Conservation (phyloP, 805 yeast species). For the Kluyveromyces wickerhamii region DNA sequence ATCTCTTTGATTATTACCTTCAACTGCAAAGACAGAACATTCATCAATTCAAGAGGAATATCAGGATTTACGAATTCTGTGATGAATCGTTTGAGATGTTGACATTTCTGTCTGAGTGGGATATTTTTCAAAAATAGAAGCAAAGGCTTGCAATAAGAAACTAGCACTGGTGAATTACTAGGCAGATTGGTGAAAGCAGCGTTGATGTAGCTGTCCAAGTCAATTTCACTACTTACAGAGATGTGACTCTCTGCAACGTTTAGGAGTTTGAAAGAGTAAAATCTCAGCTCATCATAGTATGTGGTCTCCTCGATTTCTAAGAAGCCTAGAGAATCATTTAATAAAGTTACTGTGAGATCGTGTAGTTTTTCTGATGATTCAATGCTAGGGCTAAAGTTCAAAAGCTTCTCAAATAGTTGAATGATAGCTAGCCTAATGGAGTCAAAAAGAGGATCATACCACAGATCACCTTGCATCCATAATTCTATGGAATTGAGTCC, state of each 20-base stretch:
- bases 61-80: slow-evolving; percentile 21
- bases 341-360: slow-evolving; percentile 38
- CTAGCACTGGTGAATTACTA: slow-evolving; percentile 6
- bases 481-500: slow-evolving; percentile 41
- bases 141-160: slow-evolving; percentile 8
- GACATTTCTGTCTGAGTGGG: slow-evolving; percentile 27
- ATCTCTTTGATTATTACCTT: slow-evolving; percentile 33
- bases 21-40: slow-evolving; percentile 37
- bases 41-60: slow-evolving; percentile 32
- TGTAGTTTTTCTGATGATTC: slow-evolving; percentile 34
- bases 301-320: slow-evolving; percentile 31
- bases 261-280: slow-evolving; percentile 38
- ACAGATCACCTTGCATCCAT: slow-evolving; percentile 57
- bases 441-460: slow-evolving; percentile 49
- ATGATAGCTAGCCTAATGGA: slow-evolving; percentile 44
- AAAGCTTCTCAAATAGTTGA: slow-evolving; percentile 32
- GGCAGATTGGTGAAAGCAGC: slow-evolving; percentile 30
- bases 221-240: slow-evolving; percentile 29
- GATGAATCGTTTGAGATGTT: slow-evolving; percentile 33
- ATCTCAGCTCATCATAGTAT: slow-evolving; percentile 36
- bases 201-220: slow-evolving; percentile 39
- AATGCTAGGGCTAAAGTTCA: slow-evolving; percentile 29
- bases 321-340: slow-evolving; percentile 27
- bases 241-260: slow-evolving; percentile 16
- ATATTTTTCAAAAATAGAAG: slow-evolving; percentile 11